phyloP scores from a whole-genome alignment of 352 stramenopile species.

The Globisporangium irregulare region DNA sequence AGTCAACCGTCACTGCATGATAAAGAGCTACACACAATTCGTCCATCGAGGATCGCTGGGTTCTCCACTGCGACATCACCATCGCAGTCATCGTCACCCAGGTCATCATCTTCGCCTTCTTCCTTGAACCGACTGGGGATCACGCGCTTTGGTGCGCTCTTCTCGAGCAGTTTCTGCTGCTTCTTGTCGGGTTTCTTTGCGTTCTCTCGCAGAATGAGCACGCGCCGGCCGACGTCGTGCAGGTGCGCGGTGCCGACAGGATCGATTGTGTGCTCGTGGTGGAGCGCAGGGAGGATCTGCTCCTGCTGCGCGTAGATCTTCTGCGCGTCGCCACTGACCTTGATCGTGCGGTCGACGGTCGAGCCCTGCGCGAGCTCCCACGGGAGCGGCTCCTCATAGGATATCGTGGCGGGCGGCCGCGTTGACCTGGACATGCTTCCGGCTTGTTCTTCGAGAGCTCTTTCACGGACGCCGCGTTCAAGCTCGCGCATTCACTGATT shows the following conservation, averaged over 20 bases:
- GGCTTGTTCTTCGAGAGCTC: not conserved
- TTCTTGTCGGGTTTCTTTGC: constrained; percentile 33
- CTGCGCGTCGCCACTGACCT: constrained; percentile 53
- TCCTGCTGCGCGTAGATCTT: constrained; percentile 53
- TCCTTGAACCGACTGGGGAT: constrained; percentile 54
- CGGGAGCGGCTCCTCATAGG: constrained; percentile 44
- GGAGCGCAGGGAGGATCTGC: constrained; percentile 47
- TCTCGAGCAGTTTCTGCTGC: constrained; percentile 21
- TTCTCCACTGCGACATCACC: constrained; percentile 23
- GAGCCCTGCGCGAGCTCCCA: constrained; percentile 55
- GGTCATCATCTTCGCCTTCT: constrained; percentile 25
- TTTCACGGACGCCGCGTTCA: not conserved
- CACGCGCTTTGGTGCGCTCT: constrained; percentile 37
- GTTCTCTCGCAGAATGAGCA: constrained; percentile 52
- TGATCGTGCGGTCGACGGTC: constrained; percentile 43
- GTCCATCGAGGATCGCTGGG: constrained; percentile 30
- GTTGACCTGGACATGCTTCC: not conserved
- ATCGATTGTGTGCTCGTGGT: constrained; percentile 44
- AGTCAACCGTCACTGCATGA: not conserved
- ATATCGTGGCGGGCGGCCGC: constrained; percentile 10
- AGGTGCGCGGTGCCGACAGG: constrained; percentile 40
- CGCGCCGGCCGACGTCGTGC: constrained; percentile 54
- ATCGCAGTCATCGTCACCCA: constrained; percentile 16
- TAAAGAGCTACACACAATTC: constrained; percentile 43
- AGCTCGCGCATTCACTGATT: not conserved